Base-by-base conservation (phyloP, 371 early-diverging fungal species). In the Circinella minor region DNA sequence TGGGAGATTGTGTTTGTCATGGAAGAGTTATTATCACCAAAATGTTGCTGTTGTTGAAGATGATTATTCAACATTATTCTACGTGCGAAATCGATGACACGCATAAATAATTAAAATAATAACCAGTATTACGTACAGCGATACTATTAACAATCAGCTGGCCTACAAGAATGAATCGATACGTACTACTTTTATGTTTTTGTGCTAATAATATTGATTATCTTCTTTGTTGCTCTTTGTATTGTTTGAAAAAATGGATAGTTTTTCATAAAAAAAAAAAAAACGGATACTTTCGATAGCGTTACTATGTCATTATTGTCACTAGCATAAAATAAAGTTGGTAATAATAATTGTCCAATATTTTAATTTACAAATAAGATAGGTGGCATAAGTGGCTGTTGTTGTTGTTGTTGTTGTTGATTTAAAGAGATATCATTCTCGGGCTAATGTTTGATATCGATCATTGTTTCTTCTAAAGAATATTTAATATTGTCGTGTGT, bases 141-240 rank as follows among this genome's bases (percentile, higher is more conserved):
- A 71, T 34, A 48, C 60, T 51, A n/a, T 71, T 66, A 55, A 71
- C 61, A 20, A 66, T 61, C 71, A 66, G 61, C 46, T 65, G 66
- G 1, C 61, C 71, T 18, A 47, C 62, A 15, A 71, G 36, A 34
- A 66, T 61, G 43, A 66, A 61, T 10, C 37, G 60, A 20, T 57
- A 4, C 15, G 51, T 65, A 20, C 36, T 65, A 20, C 36, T 51
- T 51, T 66, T 36, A 6, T 36, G 51, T 37, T 39, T 36, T 20
- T n/a, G 20, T 54, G 37, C 61, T 20, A 61, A 48, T 18, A 37
- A 34, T 9, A 59, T 36, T 39, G 39, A 9, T 18, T 37, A n/a
- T n/a, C 48, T 15, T 36, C 17, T 27, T 34, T 47, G 4, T 18
- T 34, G 18, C 17, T 5, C 36, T 27, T 47, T 46, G 17, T 3